These are phyloP conservation scores for Kwoniella newhampshirensis DNA, from an alignment of 768 basidiomycete species.

Conservation along the genomic window DNA sequence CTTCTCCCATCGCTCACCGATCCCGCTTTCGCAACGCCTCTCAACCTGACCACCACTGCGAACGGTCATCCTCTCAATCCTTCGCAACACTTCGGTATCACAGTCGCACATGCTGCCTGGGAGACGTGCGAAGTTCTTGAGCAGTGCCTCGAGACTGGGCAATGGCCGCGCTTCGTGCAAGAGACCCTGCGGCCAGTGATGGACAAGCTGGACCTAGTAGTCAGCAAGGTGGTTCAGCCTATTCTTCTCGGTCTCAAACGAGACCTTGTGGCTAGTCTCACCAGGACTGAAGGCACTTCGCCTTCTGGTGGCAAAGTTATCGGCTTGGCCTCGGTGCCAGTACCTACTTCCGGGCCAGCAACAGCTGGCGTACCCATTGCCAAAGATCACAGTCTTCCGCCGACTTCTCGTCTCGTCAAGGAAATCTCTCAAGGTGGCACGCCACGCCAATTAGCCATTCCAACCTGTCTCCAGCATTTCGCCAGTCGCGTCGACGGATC, in stretches of 20 bases:
- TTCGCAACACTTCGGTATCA: slow-evolving; percentile 45
- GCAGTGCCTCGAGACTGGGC: slow-evolving; percentile 45
- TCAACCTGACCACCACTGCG: slow-evolving; percentile 64
- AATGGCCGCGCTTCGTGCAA: slow-evolving; percentile 50
- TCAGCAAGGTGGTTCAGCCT: slow-evolving; percentile 51
- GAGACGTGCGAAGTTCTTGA: slow-evolving; percentile 53
- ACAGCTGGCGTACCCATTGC: slow-evolving; percentile 18
- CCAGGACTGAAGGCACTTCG: slow-evolving; percentile 37
- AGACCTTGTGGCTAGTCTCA: slow-evolving; percentile 36
- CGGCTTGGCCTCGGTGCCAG: slow-evolving; percentile 36
- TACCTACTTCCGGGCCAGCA: slow-evolving; percentile 20
- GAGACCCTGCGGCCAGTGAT: slow-evolving; percentile 51
- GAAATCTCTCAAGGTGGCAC: slow-evolving; percentile 32
- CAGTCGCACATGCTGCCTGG: slow-evolving; percentile 52
- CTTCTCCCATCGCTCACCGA: slow-evolving; percentile 75
- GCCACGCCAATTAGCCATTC: slow-evolving; percentile 39
- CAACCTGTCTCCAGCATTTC: slow-evolving; percentile 48
- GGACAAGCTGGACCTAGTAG: slow-evolving; percentile 53
- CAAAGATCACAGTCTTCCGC: slow-evolving; percentile 30
- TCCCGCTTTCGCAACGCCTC: slow-evolving; percentile 68
- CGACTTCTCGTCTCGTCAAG: slow-evolving; percentile 34
- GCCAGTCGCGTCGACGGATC: slow-evolving; percentile 46
- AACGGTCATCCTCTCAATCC: slow-evolving; percentile 44
- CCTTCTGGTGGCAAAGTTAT: slow-evolving; percentile 42
- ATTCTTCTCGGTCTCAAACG: slow-evolving; percentile 45